Conservation (phyloP, 2,329 filamentous ascomycete species). For the Teratosphaeria gauchensis region DNA sequence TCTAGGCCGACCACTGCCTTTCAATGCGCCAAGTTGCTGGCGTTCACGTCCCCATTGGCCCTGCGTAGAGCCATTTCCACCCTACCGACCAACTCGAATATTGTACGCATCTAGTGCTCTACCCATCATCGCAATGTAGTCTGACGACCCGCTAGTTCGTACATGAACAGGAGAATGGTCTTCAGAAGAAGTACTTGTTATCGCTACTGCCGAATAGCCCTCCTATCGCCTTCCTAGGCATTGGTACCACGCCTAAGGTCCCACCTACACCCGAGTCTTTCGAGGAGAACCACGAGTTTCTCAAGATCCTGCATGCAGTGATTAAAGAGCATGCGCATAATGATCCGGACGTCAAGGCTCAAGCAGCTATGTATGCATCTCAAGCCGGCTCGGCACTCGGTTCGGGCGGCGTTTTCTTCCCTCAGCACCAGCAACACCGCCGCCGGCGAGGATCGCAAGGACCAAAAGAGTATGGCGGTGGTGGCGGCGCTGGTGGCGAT, state of each 20-base stretch:
- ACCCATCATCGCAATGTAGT: not conserved
- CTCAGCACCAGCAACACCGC: slow-evolving; percentile 22
- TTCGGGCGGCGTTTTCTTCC: slow-evolving; percentile 41
- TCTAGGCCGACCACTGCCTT: slow-evolving; percentile 9
- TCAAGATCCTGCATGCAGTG: slow-evolving; percentile 47
- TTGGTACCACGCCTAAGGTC: slow-evolving; percentile 45
- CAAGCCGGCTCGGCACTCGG: slow-evolving; percentile 46
- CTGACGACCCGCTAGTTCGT: not conserved
- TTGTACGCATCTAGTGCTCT: not conserved
- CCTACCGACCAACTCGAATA: slow-evolving; percentile 23
- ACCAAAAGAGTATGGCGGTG: slow-evolving; percentile 23
- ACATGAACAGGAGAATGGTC: not conserved
- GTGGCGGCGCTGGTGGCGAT: slow-evolving; percentile 35
- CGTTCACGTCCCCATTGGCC: slow-evolving; percentile 13
- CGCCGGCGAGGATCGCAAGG: slow-evolving; percentile 10
- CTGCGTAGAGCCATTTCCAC: slow-evolving; percentile 28
- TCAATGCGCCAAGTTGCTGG: slow-evolving; percentile 11
- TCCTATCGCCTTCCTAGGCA: slow-evolving; percentile 42
- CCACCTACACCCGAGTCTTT: slow-evolving; percentile 49
- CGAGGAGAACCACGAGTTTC: slow-evolving; percentile 47
- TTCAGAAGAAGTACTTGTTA: slow-evolving; percentile 33
- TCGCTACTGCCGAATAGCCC: slow-evolving; percentile 49
- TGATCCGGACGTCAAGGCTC: slow-evolving; percentile 48
- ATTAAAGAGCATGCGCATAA: slow-evolving; percentile 43
- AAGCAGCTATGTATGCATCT: slow-evolving; percentile 52